Percentiles rank a stretch among this genome's conserved stretches.
Conservation (phyloP, 1,284 basidiomycete genomes). For the Phaffia rhodozyma region DNA sequence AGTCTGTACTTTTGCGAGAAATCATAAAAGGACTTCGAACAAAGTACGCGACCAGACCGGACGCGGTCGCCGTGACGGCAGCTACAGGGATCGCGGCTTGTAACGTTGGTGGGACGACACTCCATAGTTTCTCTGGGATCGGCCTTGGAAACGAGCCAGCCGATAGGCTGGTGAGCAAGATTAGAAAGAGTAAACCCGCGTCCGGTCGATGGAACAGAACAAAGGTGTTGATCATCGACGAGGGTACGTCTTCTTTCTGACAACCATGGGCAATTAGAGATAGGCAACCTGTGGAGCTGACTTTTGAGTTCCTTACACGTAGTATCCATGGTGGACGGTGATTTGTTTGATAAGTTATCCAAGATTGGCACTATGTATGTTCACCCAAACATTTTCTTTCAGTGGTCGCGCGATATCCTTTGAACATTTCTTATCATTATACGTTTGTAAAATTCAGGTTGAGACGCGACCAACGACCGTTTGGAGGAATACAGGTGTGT, state of each 20-base stretch:
- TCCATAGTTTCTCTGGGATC: conserved; percentile 85
- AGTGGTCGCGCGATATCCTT: conserved; percentile 57
- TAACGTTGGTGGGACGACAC: conserved; percentile 83
- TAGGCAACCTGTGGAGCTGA: conserved; percentile 19
- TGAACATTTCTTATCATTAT: conserved; percentile 37
- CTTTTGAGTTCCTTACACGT: conserved; percentile 4
- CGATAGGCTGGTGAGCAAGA: conserved; percentile 29
- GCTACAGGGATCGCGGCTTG: conserved; percentile 85
- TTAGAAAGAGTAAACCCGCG: too few relatives aligned
- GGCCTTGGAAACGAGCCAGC: conserved; percentile 64
- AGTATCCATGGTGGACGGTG: conserved; percentile 97
- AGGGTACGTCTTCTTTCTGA: conserved; percentile 45
- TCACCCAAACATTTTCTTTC: too few relatives aligned
- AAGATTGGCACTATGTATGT: conserved; percentile 30
- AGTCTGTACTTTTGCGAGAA: conserved; percentile 79
- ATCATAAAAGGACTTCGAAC: conserved; percentile 57
- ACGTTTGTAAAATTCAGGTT: neutral
- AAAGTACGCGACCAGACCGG: conserved; percentile 40
- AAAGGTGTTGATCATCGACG: conserved; percentile 83
- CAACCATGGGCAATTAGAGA: conserved; percentile 21
- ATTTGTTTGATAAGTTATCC: conserved; percentile 43
- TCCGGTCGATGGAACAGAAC: conserved; percentile 49
- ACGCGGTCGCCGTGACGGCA: conserved; percentile 71
- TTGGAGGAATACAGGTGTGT: conserved; percentile 85
- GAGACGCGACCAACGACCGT: conserved; percentile 52